Conservation (phyloP, 495 filamentous ascomycete genomes). For the Podospora didyma region DNA sequence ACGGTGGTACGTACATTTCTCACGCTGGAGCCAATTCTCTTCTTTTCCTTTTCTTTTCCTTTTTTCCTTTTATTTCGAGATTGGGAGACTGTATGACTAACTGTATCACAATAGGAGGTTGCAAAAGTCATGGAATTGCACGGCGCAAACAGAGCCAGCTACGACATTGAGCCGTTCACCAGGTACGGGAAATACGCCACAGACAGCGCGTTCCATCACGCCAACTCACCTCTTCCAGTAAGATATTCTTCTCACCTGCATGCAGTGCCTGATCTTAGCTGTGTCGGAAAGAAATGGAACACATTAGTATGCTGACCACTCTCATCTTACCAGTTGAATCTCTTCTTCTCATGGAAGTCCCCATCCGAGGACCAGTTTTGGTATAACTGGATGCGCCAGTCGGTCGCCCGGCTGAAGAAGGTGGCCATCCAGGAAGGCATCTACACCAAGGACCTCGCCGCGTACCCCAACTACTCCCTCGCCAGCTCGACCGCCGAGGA, state of each 20-base stretch:
- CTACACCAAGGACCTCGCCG: slow-evolving; percentile 3
- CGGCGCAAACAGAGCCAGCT: slow-evolving; percentile 12
- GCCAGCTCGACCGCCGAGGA: slow-evolving; percentile 5
- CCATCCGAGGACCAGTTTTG: slow-evolving; percentile 20
- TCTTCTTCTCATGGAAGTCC: slow-evolving; percentile 21
- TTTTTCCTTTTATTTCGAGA: no score
- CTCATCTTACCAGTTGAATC: no score
- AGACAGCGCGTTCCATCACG: slow-evolving; percentile 21
- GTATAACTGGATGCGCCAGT: slow-evolving; percentile 13
- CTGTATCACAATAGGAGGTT: no score
- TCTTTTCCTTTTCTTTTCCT: no score
- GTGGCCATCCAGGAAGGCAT: slow-evolving; percentile 20
- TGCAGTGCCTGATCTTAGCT: neutral
- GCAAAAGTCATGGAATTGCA: slow-evolving; percentile 1
- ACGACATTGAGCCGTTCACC: slow-evolving; percentile 26
- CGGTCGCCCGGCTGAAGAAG: slow-evolving; percentile 10
- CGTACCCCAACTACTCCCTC: slow-evolving; percentile 24
- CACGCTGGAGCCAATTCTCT: no score
- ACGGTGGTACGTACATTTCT: no score
- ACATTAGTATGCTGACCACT: no score
- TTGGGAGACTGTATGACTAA: no score
- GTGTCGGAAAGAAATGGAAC: neutral
- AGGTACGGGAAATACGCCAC: slow-evolving; percentile 20
- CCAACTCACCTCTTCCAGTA: slow-evolving; percentile 22
- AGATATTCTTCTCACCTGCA: no score